phyloP scores from a whole-genome alignment of 768 basidiomycete species.

The Lentinula sp. region DNA sequence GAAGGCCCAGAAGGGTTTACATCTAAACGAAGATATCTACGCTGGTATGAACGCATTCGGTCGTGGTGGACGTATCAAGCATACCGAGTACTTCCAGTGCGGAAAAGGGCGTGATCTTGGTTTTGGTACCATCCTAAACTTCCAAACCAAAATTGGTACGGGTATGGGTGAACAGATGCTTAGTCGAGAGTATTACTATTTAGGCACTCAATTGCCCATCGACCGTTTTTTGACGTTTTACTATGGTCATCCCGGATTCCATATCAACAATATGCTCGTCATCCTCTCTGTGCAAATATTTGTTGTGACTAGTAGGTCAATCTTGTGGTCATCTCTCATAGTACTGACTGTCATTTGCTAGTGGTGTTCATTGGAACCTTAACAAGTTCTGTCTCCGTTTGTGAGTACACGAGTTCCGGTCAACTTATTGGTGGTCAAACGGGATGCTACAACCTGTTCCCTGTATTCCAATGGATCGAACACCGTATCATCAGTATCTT shows the following conservation, averaged over 20 bases:
- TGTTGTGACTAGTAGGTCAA: constrained; percentile 75
- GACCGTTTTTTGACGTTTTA: constrained; percentile 99
- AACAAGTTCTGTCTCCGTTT: constrained; percentile 74
- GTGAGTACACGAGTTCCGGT: constrained; percentile 68
- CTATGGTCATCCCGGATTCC: constrained; percentile 99
- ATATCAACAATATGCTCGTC: constrained; percentile 99
- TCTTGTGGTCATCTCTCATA: background rate
- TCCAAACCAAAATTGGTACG: constrained; percentile 99
- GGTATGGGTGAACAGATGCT: constrained; percentile 99
- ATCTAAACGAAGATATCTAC: constrained; percentile 99
- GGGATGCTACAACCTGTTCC: constrained; percentile 92
- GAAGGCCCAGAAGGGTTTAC: constrained; percentile 99
- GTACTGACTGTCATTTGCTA: constrained; percentile 23
- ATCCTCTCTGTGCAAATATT: constrained; percentile 96
- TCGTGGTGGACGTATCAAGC: constrained; percentile 95
- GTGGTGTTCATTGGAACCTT: constrained; percentile 95
- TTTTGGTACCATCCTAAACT: constrained; percentile 98
- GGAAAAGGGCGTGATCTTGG: constrained; percentile 98
- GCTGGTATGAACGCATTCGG: constrained; percentile 99
- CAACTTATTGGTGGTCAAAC: constrained; percentile 70
- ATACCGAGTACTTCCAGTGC: constrained; percentile 99
- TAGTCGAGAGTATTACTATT: constrained; percentile 97
- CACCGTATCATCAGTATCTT: constrained; percentile 97
- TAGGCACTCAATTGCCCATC: constrained; percentile 96
- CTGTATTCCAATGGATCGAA: constrained; percentile 93